Evolutionary conservation across 805 yeast species (phyloP).

Genomic region (Yarrowia sp.): DNA sequence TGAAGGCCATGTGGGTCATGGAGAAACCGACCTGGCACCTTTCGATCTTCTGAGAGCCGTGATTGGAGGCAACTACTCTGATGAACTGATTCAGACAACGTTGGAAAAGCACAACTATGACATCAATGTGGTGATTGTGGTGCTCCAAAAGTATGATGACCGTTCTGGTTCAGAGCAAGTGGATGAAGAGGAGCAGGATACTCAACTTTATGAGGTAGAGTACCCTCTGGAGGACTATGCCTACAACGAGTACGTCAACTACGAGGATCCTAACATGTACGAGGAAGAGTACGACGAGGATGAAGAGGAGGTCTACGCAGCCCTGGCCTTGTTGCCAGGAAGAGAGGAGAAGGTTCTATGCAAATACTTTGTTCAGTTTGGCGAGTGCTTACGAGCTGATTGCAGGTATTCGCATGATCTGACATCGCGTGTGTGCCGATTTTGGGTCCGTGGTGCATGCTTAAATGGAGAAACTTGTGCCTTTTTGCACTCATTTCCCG

Average conservation of each 20-base stretch:
- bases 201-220: neutral
- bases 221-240: neutral
- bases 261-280: neutral
- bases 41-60: conserved; percentile 40
- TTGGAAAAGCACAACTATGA: conserved; percentile 42
- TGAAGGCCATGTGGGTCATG: conserved; percentile 10
- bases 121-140: conserved; percentile 29
- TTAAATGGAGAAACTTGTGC: conserved; percentile 44
- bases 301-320: neutral
- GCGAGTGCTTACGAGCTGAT: conserved; percentile 45
- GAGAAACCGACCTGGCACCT: conserved; percentile 35
- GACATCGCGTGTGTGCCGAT: conserved; percentile 44
- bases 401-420: conserved; percentile 48
- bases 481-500: conserved; percentile 43
- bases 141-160: conserved; percentile 3
- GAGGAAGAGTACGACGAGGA: conserved; percentile 16
- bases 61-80: conserved; percentile 38
- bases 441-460: conserved; percentile 48
- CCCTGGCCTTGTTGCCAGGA: neutral
- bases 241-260: neutral
- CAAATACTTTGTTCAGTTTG: conserved; percentile 43
- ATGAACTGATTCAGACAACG: conserved; percentile 40
- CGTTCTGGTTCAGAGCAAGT: neutral
- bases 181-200: conserved; percentile 27
- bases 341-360: conserved; percentile 37